These are phyloP conservation scores for Coemansia aciculifera DNA, from an alignment of 192 early-diverging fungal genomes.

Conservation along the genomic window DNA sequence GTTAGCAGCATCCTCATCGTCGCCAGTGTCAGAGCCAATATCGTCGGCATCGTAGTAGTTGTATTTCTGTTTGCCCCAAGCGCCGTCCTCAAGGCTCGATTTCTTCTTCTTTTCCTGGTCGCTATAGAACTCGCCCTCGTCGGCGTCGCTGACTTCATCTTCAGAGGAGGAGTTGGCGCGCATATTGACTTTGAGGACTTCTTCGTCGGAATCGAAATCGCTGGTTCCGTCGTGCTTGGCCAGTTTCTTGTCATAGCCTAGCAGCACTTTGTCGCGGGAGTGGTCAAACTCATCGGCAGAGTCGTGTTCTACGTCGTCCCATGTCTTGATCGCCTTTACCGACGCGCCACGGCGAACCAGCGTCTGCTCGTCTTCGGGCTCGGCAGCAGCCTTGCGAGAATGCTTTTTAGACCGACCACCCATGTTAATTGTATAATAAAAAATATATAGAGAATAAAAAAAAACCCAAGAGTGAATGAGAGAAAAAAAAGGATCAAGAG, in stretches of 20 bases:
- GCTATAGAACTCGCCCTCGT: conserved; percentile 31
- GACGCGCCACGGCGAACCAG: conserved; percentile 43
- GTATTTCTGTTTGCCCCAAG: conserved; percentile 78
- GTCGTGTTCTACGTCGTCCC: conserved; percentile 75
- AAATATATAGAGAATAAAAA: background rate
- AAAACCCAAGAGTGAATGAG: background rate
- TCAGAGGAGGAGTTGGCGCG: conserved; percentile 42
- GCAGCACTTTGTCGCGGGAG: conserved; percentile 59
- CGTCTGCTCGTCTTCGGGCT: conserved; percentile 29
- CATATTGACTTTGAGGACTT: conserved; percentile 71
- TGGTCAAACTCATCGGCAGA: conserved; percentile 73
- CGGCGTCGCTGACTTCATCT: conserved; percentile 55
- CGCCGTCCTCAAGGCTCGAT: conserved; percentile 55
- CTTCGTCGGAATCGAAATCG: conserved; percentile 71
- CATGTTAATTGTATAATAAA: conserved; percentile 17
- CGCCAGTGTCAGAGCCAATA: conserved; percentile 69
- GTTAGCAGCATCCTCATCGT: conserved; percentile 61
- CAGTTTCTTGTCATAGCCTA: conserved; percentile 34
- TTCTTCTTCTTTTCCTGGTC: conserved; percentile 17
- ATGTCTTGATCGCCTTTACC: conserved; percentile 66
- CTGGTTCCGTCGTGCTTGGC: conserved; percentile 21
- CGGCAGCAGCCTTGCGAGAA: conserved; percentile 4
- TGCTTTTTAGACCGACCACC: conserved; percentile 36
- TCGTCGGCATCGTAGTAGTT: conserved; percentile 89
- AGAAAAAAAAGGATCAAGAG: background rate